Evolutionary conservation across 1,284 basidiomycete species (phyloP).

Genomic region (Schizophyllum amplum): DNA sequence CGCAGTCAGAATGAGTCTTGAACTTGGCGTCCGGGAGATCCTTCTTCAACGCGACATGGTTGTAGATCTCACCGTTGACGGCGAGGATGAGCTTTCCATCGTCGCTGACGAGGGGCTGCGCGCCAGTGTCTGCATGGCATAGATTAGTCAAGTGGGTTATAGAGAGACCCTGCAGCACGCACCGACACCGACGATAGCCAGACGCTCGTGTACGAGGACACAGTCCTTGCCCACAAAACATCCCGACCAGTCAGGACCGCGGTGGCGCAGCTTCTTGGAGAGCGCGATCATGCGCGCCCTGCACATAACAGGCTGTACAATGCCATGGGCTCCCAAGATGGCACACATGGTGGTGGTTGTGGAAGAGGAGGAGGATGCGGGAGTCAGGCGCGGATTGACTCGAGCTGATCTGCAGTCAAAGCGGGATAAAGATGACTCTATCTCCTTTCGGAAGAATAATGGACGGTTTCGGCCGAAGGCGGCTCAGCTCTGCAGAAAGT

Average conservation of each 20-base stretch:
- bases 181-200: constrained; percentile 98
- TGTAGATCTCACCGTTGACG: constrained; percentile 99
- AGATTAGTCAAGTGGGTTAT: constrained; percentile 1
- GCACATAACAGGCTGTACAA: constrained; percentile 63
- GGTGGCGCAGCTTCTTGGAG: constrained; percentile 85
- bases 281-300: constrained; percentile 74
- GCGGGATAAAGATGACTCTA: not conserved
- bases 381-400: not conserved
- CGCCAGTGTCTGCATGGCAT: constrained; percentile 82
- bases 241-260: constrained; percentile 96
- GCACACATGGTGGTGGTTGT: constrained; percentile 78
- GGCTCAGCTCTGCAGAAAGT: no score
- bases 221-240: constrained; percentile 79
- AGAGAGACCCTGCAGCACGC: constrained; percentile 25
- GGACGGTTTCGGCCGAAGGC: not conserved
- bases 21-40: constrained; percentile 66
- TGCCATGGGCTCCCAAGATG: constrained; percentile 77
- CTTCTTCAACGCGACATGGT: constrained; percentile 82
- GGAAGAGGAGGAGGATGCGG: constrained; percentile 3
- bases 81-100: constrained; percentile 84
- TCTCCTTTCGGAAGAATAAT: not conserved
- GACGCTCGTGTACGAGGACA: constrained; percentile 82
- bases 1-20: constrained; percentile 98
- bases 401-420: not conserved
- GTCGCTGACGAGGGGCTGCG: constrained; percentile 88